Conservation (phyloP, 805 yeast species). For the Sugiyamaella valdiviana region DNA sequence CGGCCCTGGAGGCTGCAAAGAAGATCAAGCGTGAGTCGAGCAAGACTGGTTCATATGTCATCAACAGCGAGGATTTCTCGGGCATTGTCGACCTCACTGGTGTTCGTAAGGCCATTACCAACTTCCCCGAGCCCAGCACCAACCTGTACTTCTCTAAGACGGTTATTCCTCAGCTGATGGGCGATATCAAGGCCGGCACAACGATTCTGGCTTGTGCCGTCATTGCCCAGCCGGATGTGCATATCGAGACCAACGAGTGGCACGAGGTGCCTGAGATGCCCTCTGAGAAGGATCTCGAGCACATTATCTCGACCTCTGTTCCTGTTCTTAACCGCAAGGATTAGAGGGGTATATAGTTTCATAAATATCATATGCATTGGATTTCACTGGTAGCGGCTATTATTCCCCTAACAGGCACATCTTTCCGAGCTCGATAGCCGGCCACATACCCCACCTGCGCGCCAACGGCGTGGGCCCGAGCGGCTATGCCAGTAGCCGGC, state of each 20-base stretch:
- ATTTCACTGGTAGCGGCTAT: too few relatives aligned
- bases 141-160: conserved; percentile 9
- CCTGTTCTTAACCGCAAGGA: conserved; percentile 5
- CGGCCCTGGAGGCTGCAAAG: conserved; percentile 4
- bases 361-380: too few relatives aligned
- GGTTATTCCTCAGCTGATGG: conserved; percentile 10
- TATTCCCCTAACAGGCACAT: too few relatives aligned
- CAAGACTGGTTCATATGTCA: conserved; percentile 1
- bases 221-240: conserved; percentile 8
- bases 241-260: conserved; percentile 5
- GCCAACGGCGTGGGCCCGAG: too few relatives aligned
- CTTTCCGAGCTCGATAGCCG: too few relatives aligned
- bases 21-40: conserved; percentile 1
- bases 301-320: conserved; percentile 1
- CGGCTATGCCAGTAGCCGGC: too few relatives aligned
- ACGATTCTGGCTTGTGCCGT: conserved; percentile 10
- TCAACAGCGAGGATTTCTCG: conserved; percentile 10
- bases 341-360: too few relatives aligned
- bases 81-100: conserved; percentile 10
- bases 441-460: too few relatives aligned
- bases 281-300: conserved; percentile 2
- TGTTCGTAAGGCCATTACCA: conserved; percentile 3
- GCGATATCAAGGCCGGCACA: conserved; percentile 5
- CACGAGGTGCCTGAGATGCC: conserved; percentile 4
- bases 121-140: conserved; percentile 10